Base-by-base conservation (phyloP, 2,329 filamentous ascomycete genomes). In the Thielaviopsis punctulata region DNA sequence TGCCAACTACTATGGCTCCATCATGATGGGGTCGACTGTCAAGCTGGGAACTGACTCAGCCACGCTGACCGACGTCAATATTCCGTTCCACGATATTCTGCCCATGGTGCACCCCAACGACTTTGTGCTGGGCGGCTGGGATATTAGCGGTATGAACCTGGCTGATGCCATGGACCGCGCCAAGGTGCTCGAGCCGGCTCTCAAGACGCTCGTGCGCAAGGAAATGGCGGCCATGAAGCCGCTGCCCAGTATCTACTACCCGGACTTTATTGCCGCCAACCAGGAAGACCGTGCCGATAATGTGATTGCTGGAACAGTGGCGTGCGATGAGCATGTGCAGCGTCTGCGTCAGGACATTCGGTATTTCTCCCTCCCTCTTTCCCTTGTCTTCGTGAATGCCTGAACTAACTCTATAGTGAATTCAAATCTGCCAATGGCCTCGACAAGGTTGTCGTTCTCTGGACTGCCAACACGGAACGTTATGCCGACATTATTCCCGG, bases 391-490 rank as follows among this genome's bases (percentile, higher is more conserved):
- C 21, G 5, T 23, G 18, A 10, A 39, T 9, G 15, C 13, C 8
- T 0, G 33, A 13, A 15, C 33, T 54, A 43, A 54, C 41, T 23
- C 23, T 47, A 52, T 55, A 83, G 85, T 59, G 80, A 93, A 58
- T 98, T 98, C 79, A 96, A 96, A 76, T 71, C 79, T 57, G 71
- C 76, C 61, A 86, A 96, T 65, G 71, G 68, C 55, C 79, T 98
- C 30, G 90, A 96, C 74, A 95, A 93, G 74, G 84, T 98, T 64
- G 87, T 98, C 63, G 82, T 98, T 56, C 84, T 92, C 69, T 98
- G 92, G 92, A 96, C 92, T 55, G 92, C 92, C 69, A 98, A 98
- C 75, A 98, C 92, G 12, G 92, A 98, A 72, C 87, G 92, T 58
- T 98, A 88, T 63, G 86, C 92, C 59, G 87, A 95, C 58, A 75